Evolutionary conservation across 352 stramenopile genomes (phyloP).

Genomic region (Globisporangium recalcitrans): DNA sequence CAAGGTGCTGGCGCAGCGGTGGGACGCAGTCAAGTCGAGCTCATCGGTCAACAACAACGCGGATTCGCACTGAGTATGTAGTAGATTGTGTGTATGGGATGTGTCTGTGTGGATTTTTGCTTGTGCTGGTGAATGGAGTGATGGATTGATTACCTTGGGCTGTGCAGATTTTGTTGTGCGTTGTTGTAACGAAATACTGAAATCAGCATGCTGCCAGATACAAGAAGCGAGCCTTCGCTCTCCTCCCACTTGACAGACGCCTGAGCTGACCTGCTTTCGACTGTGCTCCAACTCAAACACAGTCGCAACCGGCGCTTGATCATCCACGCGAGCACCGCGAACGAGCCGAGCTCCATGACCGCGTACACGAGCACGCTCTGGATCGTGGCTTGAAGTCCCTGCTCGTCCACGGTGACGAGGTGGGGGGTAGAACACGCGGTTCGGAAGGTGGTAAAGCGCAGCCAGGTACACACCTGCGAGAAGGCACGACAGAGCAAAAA

Average conservation of each 20-base stretch:
- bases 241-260: too few relatives aligned
- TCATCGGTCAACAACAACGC: constrained; percentile 8
- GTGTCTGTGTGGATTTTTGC: not conserved
- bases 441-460: not conserved
- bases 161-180: not conserved
- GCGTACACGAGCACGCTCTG: constrained; percentile 3
- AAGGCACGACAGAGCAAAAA: constrained; percentile 14
- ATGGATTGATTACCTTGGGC: not conserved
- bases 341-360: not conserved
- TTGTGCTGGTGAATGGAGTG: not conserved
- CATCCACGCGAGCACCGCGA: not conserved
- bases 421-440: not conserved
- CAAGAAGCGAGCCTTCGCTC: too few relatives aligned
- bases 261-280: too few relatives aligned
- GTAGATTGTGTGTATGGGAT: not conserved
- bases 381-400: not conserved
- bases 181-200: not conserved
- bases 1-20: constrained; percentile 45
- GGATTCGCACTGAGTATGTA: not conserved
- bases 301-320: constrained; percentile 13
- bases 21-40: constrained; percentile 26
- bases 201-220: too few relatives aligned
- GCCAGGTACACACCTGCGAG: not conserved
- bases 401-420: not conserved
- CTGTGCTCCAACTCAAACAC: too few relatives aligned